A percentile compares a stretch with the other conserved stretches of the same genome.
Evolutionary conservation across 495 filamentous ascomycete genomes (phyloP).

Genomic region (Aspergillus sparsus): DNA sequence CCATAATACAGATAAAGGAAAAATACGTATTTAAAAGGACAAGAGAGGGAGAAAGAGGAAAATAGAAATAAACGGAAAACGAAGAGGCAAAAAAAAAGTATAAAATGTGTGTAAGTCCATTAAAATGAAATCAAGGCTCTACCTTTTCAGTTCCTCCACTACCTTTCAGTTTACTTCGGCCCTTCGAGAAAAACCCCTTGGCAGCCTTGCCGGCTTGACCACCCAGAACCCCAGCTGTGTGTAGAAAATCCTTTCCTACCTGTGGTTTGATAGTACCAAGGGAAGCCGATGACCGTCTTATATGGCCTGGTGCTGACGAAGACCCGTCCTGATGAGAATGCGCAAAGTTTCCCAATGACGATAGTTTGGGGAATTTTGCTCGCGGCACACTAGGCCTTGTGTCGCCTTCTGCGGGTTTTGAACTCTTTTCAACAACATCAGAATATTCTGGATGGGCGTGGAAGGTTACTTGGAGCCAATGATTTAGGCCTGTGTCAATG

Average conservation of each 20-base stretch:
- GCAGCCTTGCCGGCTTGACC: conserved; percentile 74
- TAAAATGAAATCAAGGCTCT: conserved; percentile 61
- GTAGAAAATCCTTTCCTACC: conserved; percentile 80
- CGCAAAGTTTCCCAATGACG: conserved; percentile 36
- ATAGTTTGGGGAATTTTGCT: conserved; percentile 50
- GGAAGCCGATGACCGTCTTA: conserved; percentile 38
- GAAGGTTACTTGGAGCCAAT: conserved; percentile 64
- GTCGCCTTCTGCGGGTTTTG: conserved; percentile 31
- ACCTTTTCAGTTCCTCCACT: conserved; percentile 70
- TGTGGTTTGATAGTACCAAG: conserved; percentile 44
- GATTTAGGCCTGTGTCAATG: conserved; percentile 69
- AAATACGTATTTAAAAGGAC: conserved; percentile 8
- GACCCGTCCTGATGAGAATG: conserved; percentile 49
- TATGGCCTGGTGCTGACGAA: conserved; percentile 36
- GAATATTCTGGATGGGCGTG: conserved; percentile 54
- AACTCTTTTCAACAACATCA: conserved; percentile 42
- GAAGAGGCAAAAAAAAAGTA: conserved; percentile 11
- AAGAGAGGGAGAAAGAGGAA: conserved; percentile 33
- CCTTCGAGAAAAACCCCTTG: conserved; percentile 84
- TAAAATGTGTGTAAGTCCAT: not conserved
- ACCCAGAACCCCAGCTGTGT: conserved; percentile 71
- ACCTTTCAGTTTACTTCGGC: conserved; percentile 74
- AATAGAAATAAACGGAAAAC: conserved; percentile 7
- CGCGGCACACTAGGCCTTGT: conserved; percentile 39
- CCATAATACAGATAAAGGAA: conserved; percentile 28